Percentiles rank a stretch among this genome's conserved stretches.
These are phyloP conservation scores for Lachancea lanzarotensis DNA, from an alignment of 805 yeast genomes.

Conservation along the genomic window DNA sequence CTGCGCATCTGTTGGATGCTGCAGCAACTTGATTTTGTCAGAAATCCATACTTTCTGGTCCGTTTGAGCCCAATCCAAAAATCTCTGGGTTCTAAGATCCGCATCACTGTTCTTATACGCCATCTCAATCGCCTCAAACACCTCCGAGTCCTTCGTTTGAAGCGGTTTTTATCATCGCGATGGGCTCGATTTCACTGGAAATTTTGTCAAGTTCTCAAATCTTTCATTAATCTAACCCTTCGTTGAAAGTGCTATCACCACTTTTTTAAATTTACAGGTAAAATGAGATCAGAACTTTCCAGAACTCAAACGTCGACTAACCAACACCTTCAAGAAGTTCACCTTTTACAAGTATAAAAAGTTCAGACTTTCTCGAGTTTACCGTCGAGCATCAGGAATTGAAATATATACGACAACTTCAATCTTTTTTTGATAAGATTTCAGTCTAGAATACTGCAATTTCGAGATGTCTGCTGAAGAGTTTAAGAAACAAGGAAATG, in stretches of 20 bases:
- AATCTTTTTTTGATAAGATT: background rate
- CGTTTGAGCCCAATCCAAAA: slow-evolving; percentile 39
- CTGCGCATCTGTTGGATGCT: slow-evolving; percentile 47
- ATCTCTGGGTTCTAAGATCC: slow-evolving; percentile 32
- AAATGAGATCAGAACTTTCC: slow-evolving; percentile 3
- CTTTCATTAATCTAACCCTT: background rate
- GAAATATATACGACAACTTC: no score
- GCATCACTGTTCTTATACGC: background rate
- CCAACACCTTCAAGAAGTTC: no score
- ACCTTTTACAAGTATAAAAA: background rate
- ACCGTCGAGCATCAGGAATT: no score
- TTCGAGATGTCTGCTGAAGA: slow-evolving; percentile 56
- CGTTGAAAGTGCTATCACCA: slow-evolving; percentile 1
- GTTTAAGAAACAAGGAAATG: slow-evolving; percentile 87
- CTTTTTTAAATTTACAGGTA: background rate
- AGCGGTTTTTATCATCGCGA: background rate
- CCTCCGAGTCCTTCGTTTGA: background rate
- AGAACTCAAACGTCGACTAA: background rate
- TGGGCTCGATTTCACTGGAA: slow-evolving; percentile 14
- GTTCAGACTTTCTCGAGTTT: no score
- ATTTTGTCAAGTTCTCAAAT: slow-evolving; percentile 13
- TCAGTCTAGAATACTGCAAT: background rate
- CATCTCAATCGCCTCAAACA: background rate
- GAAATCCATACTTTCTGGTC: slow-evolving; percentile 43
- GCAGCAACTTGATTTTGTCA: slow-evolving; percentile 46